These are phyloP conservation scores for Diaporthe caulivora DNA, from an alignment of 2,329 filamentous ascomycete species.

Conservation along the genomic window DNA sequence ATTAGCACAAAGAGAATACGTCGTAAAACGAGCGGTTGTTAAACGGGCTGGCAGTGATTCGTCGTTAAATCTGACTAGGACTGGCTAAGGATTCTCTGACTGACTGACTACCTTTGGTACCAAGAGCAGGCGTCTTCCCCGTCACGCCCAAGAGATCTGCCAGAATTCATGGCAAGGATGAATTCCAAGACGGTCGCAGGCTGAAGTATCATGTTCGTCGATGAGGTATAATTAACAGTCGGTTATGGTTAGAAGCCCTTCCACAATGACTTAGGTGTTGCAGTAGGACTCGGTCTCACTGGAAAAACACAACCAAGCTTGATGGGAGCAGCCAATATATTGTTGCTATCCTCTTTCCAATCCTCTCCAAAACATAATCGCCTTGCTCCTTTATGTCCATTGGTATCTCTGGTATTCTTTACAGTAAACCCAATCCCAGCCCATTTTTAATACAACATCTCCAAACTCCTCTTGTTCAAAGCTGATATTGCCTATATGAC, in stretches of 20 bases:
- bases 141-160: too few species aligned
- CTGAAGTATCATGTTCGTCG: background rate
- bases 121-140: too few species aligned
- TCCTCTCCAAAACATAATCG: background rate
- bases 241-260: background rate
- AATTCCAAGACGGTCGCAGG: too few species aligned
- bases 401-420: slow-evolving; percentile 31
- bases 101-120: too few species aligned
- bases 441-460: background rate
- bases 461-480: slow-evolving; percentile 23
- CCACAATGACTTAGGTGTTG: background rate
- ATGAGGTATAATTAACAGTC: too few species aligned
- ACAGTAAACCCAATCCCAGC: background rate
- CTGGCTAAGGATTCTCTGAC: too few species aligned
- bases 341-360: background rate
- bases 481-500: slow-evolving; percentile 10
- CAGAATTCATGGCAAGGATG: too few species aligned
- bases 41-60: too few species aligned
- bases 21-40: too few species aligned
- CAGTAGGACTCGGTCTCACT: background rate
- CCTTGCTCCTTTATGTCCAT: slow-evolving; percentile 16
- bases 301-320: background rate
- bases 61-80: too few species aligned
- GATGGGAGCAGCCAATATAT: background rate
- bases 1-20: too few species aligned